Conservation (phyloP, 1,284 basidiomycete species). For the Austroboletus niveus region DNA sequence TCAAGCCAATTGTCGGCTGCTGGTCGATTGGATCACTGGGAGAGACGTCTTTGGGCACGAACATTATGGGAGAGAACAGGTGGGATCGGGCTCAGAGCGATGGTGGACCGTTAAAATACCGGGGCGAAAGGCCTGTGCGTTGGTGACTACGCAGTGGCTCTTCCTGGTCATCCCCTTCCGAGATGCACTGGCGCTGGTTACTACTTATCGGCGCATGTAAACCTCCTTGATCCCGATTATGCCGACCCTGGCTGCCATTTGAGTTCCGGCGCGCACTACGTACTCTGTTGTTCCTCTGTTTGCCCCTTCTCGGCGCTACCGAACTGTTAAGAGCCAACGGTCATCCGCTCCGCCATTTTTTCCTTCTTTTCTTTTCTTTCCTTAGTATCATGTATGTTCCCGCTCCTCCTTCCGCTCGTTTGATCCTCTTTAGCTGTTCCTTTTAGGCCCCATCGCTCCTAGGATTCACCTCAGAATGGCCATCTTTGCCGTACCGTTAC, state of each 20-base stretch:
- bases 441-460: slow-evolving; percentile 9
- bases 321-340: not conserved
- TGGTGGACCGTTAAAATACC: too few species aligned
- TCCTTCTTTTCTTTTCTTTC: too few species aligned
- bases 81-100: too few species aligned
- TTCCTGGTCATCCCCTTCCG: too few species aligned
- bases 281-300: slow-evolving; percentile 19
- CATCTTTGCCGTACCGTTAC: slow-evolving; percentile 14
- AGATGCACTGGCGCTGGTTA: too few species aligned
- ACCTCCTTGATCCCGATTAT: slow-evolving; percentile 12
- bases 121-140: too few species aligned
- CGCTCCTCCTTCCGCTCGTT: not conserved
- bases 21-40: slow-evolving; percentile 50
- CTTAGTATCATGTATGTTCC: slow-evolving; percentile 22
- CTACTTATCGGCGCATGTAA: not conserved
- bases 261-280: slow-evolving; percentile 9
- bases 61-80: slow-evolving; percentile 9
- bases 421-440: not conserved
- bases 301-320: slow-evolving; percentile 1
- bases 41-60: slow-evolving; percentile 37
- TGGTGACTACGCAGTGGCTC: too few species aligned
- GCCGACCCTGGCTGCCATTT: slow-evolving; percentile 17
- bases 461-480: not conserved
- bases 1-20: slow-evolving; percentile 81
- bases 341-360: not conserved